Conservation (phyloP, 2,329 filamentous ascomycete genomes). For the Arthrobotrys megalospora region DNA sequence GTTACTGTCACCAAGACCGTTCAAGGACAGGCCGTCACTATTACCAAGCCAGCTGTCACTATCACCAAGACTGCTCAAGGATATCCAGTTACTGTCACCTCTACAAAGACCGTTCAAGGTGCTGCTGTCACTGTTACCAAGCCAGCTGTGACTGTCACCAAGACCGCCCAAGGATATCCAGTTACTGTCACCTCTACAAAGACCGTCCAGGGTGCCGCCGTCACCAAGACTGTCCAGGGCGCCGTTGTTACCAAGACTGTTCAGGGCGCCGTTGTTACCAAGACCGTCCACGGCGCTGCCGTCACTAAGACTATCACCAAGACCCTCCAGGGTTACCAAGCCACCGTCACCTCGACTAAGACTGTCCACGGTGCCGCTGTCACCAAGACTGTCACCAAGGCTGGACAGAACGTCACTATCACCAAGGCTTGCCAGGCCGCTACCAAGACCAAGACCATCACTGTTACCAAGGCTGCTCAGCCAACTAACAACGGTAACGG, state of each 20-base stretch:
- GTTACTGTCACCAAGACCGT: slow-evolving; percentile 13
- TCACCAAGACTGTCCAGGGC: background rate
- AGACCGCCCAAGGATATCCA: slow-evolving; percentile 3
- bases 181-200: slow-evolving; percentile 10
- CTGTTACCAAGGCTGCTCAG: slow-evolving; percentile 5
- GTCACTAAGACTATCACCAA: slow-evolving; percentile 14
- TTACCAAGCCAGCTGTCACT: slow-evolving; percentile 11
- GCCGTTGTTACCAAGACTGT: background rate
- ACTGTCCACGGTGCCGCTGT: background rate
- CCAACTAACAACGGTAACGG: slow-evolving; percentile 2
- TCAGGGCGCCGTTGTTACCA: background rate
- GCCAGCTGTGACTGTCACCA: slow-evolving; percentile 8
- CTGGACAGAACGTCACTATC: background rate
- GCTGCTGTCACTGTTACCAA: background rate
- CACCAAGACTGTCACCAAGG: slow-evolving; percentile 9
- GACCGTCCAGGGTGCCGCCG: background rate
- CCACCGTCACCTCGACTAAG: slow-evolving; percentile 5
- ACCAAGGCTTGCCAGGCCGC: background rate
- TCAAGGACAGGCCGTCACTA: background rate
- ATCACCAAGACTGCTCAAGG: background rate
- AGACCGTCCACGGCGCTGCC: background rate
- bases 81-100: slow-evolving; percentile 5
- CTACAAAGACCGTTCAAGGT: background rate
- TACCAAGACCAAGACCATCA: background rate
- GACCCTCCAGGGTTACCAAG: slow-evolving; percentile 1